Conservation (phyloP, 805 yeast species). For the Kuraishia capsulata region DNA sequence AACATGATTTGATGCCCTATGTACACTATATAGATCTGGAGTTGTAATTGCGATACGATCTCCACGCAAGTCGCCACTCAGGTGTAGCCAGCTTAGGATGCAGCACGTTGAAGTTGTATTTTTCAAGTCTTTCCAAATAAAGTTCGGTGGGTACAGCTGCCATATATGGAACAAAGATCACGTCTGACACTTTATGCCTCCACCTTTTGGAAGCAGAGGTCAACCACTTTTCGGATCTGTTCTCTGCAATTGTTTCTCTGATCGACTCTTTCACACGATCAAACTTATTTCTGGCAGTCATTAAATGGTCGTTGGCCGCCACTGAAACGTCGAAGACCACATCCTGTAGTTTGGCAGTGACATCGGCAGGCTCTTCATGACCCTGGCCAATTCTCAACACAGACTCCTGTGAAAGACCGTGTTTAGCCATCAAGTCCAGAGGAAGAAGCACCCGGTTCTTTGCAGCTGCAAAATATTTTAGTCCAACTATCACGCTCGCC, state of each 20-base stretch:
- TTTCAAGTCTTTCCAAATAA: constrained; percentile 53
- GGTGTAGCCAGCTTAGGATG: constrained; percentile 31
- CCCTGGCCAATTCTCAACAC: constrained; percentile 40
- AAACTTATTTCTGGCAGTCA: constrained; percentile 57
- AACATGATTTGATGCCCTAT: background rate
- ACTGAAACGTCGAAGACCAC: constrained; percentile 64
- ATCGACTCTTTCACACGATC: constrained; percentile 23
- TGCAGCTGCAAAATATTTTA: constrained; percentile 44
- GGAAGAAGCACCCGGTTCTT: constrained; percentile 54
- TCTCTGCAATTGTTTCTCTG: constrained; percentile 11
- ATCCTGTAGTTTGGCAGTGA: constrained; percentile 35
- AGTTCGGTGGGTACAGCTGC: constrained; percentile 54
- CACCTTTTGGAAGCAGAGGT: constrained; percentile 20
- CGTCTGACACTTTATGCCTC: constrained; percentile 48
- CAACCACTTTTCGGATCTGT: constrained; percentile 2
- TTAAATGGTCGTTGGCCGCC: constrained; percentile 70
- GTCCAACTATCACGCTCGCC: constrained; percentile 52
- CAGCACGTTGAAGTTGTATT: constrained; percentile 53
- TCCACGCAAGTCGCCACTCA: constrained; percentile 64
- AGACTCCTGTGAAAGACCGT: constrained; percentile 54
- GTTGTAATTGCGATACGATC: constrained; percentile 39
- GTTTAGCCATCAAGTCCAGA: constrained; percentile 42
- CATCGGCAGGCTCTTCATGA: constrained; percentile 19
- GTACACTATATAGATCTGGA: constrained; percentile 22
- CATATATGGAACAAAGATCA: constrained; percentile 60